Conservation (phyloP, 2,329 filamentous ascomycete genomes). For the Phaeosphaeria sp. region DNA sequence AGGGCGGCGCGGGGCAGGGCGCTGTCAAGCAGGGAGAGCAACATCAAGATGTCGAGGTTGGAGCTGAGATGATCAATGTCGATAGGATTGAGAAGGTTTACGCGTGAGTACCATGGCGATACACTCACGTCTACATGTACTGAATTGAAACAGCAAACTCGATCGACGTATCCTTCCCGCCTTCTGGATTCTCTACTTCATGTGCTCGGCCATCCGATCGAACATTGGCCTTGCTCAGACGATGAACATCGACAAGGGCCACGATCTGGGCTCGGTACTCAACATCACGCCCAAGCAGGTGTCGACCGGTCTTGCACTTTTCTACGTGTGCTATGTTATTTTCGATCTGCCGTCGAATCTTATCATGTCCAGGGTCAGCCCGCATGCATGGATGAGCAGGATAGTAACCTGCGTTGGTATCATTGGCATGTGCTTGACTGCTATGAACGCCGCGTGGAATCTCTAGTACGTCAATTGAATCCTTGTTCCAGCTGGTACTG, state of each 20-base stretch:
- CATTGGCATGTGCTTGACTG: conserved; percentile 83
- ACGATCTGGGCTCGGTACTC: conserved; percentile 78
- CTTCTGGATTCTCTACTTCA: conserved; percentile 90
- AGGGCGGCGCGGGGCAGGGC: conserved; percentile 21
- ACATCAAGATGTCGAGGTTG: conserved; percentile 43
- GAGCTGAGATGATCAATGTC: conserved; percentile 40
- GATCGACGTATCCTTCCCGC: conserved; percentile 70
- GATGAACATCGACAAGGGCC: conserved; percentile 76
- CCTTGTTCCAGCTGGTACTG: neutral
- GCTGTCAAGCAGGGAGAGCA: conserved; percentile 30
- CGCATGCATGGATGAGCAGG: conserved; percentile 88
- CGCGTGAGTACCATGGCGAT: conserved; percentile 29
- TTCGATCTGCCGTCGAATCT: conserved; percentile 91
- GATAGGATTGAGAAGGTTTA: conserved; percentile 48
- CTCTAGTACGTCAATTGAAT: conserved; percentile 68
- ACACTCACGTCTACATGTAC: neutral
- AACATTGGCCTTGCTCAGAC: conserved; percentile 95
- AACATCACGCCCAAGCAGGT: conserved; percentile 76
- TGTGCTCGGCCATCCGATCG: conserved; percentile 89
- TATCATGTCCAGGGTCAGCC: conserved; percentile 84
- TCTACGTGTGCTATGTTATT: conserved; percentile 90
- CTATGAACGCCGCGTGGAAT: conserved; percentile 82
- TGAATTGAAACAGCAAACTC: conserved; percentile 55
- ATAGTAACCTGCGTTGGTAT: conserved; percentile 88
- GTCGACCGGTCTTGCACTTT: conserved; percentile 83